phyloP scores from a whole-genome alignment of 495 filamentous ascomycete species.

The Tuber melanosporum region DNA sequence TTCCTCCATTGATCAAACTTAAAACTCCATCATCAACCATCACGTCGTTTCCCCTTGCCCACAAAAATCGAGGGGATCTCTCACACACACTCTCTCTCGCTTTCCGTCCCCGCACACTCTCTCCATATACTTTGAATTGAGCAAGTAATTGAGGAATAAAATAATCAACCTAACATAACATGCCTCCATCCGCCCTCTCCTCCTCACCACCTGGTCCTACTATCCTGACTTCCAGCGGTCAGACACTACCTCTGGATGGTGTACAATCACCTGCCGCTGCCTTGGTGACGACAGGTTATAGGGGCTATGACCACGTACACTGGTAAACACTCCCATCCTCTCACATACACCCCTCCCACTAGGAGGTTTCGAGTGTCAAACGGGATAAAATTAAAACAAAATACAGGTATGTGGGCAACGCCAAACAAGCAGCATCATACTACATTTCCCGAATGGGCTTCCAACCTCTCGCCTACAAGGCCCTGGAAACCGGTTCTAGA shows the following conservation, averaged over 20 bases:
- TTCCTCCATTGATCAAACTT: not conserved
- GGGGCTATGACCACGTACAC: slow-evolving; percentile 79
- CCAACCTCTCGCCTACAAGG: slow-evolving; percentile 68
- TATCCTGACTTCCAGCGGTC: slow-evolving; percentile 44
- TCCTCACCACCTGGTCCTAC: slow-evolving; percentile 47
- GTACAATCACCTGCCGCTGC: slow-evolving; percentile 45
- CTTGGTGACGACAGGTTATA: slow-evolving; percentile 53
- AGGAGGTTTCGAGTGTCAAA: slow-evolving; percentile 1
- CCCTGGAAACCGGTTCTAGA: slow-evolving; percentile 78
- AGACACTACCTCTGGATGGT: slow-evolving; percentile 39
- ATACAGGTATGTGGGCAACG: slow-evolving; percentile 68
- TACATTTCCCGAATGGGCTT: slow-evolving; percentile 83
- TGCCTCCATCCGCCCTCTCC: slow-evolving; percentile 69
- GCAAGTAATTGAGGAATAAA: not conserved
- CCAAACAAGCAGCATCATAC: slow-evolving; percentile 82
- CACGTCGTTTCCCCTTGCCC: not conserved
- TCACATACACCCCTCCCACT: not conserved
- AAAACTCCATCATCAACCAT: not conserved
- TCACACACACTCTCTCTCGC: too few relatives aligned
- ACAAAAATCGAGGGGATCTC: not conserved
- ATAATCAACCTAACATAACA: slow-evolving; percentile 37
- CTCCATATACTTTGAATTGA: not conserved
- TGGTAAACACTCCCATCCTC: slow-evolving; percentile 51
- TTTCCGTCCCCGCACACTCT: not conserved
- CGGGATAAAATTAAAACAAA: not conserved